These are phyloP conservation scores for Mortierella sp. DNA, from an alignment of 371 early-diverging fungal species.

Conservation along the genomic window DNA sequence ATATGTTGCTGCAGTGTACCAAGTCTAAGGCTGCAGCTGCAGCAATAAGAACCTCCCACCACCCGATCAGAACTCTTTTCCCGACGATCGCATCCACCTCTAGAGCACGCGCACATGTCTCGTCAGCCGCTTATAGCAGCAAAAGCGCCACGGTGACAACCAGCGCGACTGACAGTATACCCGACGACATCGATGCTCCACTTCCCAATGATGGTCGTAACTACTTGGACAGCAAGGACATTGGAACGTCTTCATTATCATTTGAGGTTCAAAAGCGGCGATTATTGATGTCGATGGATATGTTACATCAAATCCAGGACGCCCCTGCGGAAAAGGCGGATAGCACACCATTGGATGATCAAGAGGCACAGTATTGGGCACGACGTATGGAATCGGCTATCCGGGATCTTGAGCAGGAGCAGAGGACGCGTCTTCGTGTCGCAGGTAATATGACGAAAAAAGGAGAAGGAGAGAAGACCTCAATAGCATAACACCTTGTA, in stretches of 20 bases:
- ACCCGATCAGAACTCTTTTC: slow-evolving; percentile 16
- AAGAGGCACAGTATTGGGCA: slow-evolving; percentile 51
- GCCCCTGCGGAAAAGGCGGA: slow-evolving; percentile 39
- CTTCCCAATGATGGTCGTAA: slow-evolving; percentile 8
- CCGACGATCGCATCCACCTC: slow-evolving; percentile 19
- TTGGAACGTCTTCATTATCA: background rate
- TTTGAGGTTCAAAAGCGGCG: slow-evolving; percentile 39
- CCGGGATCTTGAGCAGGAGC: slow-evolving; percentile 32
- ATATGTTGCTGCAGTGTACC: slow-evolving; percentile 22
- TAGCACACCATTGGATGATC: slow-evolving; percentile 34
- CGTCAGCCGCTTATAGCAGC: slow-evolving; percentile 3
- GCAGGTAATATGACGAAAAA: slow-evolving; percentile 16
- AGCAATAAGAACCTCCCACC: background rate
- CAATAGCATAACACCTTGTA: no score
- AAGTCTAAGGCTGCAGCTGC: slow-evolving; percentile 20
- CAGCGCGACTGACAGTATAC: slow-evolving; percentile 18
- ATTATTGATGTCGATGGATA: slow-evolving; percentile 46
- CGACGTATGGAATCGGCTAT: slow-evolving; percentile 44
- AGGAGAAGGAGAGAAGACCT: no score
- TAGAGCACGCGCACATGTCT: slow-evolving; percentile 17
- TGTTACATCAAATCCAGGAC: slow-evolving; percentile 50
- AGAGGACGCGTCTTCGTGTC: slow-evolving; percentile 31
- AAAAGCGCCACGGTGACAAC: background rate
- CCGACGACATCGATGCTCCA: slow-evolving; percentile 32
- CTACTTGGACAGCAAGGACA: background rate